Evolutionary conservation across 352 stramenopile species (phyloP).

Genomic region (Pythium rishiriense): DNA sequence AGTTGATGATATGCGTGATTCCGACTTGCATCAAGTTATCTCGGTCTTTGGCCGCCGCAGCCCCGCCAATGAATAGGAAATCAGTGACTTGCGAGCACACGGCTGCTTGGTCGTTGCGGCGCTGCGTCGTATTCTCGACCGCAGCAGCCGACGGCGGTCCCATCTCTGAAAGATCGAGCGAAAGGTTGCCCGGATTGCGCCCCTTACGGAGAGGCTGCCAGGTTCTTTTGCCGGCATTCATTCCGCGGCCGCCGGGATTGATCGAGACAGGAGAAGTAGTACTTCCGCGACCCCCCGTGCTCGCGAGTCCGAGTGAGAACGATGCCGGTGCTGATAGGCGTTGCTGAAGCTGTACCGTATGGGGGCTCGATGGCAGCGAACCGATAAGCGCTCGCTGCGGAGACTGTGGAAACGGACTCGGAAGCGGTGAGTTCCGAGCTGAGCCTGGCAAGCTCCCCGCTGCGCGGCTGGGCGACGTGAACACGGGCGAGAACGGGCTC

Average conservation of each 20-base stretch:
- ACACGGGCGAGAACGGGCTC: constrained; percentile 27
- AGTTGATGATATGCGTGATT: constrained; percentile 92
- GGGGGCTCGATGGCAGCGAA: constrained; percentile 19
- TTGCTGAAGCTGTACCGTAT: background rate
- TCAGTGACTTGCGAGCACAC: constrained; percentile 83
- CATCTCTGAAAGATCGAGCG: constrained; percentile 79
- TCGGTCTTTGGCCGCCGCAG: constrained; percentile 76
- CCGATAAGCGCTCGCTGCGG: background rate
- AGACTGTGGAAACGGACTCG: constrained; percentile 19
- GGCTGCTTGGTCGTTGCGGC: constrained; percentile 57
- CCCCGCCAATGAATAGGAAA: constrained; percentile 88
- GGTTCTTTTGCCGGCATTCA: constrained; percentile 37
- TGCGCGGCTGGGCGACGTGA: constrained; percentile 17
- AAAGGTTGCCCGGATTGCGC: constrained; percentile 81
- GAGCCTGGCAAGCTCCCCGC: background rate
- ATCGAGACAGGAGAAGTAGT: background rate
- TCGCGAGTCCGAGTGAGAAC: constrained; percentile 19
- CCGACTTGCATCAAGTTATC: constrained; percentile 60
- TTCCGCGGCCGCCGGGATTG: constrained; percentile 18
- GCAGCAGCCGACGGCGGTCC: constrained; percentile 37
- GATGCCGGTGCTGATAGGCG: constrained; percentile 12
- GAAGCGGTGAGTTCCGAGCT: constrained; percentile 11
- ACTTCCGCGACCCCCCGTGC: background rate
- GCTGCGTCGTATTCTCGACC: constrained; percentile 25
- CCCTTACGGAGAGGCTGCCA: constrained; percentile 55